These are phyloP conservation scores for Cercophora sp. DNA, from an alignment of 495 filamentous ascomycete genomes.

Conservation along the genomic window DNA sequence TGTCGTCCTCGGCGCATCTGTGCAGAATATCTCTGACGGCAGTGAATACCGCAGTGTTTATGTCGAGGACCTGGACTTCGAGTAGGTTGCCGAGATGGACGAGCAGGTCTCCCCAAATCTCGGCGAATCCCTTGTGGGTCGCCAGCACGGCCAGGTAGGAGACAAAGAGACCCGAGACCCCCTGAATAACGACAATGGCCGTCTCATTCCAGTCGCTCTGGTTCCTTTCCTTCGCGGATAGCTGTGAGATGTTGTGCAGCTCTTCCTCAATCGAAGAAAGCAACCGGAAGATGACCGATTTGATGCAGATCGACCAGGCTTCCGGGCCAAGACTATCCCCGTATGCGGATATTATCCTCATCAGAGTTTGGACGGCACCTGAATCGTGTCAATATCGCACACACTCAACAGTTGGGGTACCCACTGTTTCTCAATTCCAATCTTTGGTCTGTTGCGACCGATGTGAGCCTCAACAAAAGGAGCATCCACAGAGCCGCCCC, in stretches of 20 bases:
- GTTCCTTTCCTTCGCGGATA: conserved; percentile 34
- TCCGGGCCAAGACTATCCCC: conserved; percentile 73
- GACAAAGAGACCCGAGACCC: conserved; percentile 62
- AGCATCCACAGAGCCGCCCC: conserved; percentile 77
- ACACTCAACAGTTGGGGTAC: conserved; percentile 2
- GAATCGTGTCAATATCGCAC: background rate
- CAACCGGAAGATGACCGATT: conserved; percentile 73
- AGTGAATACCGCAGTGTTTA: conserved; percentile 69
- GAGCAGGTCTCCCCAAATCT: conserved; percentile 67
- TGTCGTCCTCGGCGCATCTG: conserved; percentile 41
- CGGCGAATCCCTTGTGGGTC: conserved; percentile 52
- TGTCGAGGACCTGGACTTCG: conserved; percentile 56
- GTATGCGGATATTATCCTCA: conserved; percentile 88
- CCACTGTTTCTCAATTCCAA: conserved; percentile 83
- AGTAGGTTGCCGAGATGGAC: conserved; percentile 59
- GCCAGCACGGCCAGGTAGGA: conserved; percentile 62
- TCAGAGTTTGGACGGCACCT: conserved; percentile 79
- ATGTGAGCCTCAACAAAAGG: conserved; percentile 71
- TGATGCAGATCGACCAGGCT: conserved; percentile 81
- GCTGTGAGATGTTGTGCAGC: conserved; percentile 28
- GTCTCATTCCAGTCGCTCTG: conserved; percentile 69
- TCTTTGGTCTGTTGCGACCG: conserved; percentile 70
- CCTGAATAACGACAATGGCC: conserved; percentile 66
- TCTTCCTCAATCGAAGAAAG: conserved; percentile 54
- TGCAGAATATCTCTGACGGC: conserved; percentile 64